Percentiles rank a stretch among this genome's conserved stretches.
Evolutionary conservation across 2,329 filamentous ascomycete species (phyloP).

Genomic region (Fusarium ramigenum): DNA sequence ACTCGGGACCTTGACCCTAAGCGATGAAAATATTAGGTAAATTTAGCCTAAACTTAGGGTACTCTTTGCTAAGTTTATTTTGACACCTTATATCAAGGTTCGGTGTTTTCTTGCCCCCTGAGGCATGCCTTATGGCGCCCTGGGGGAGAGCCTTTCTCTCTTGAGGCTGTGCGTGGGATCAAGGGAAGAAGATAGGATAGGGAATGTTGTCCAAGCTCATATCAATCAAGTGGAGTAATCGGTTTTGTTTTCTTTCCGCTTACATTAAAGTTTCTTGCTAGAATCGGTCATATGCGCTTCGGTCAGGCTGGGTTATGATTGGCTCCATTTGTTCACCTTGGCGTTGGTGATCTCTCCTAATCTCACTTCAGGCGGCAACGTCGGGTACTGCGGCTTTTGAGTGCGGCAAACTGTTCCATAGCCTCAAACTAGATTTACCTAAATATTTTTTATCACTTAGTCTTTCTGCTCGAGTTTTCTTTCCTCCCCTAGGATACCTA

Average conservation of each 20-base stretch:
- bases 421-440: too few relatives aligned
- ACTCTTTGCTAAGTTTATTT: too few relatives aligned
- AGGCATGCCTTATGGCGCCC: background rate
- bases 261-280: background rate
- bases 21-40: too few relatives aligned
- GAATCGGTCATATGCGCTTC: background rate
- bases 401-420: background rate
- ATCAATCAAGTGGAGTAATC: too few relatives aligned
- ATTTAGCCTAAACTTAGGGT: too few relatives aligned
- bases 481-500: background rate
- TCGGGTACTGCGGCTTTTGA: background rate
- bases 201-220: background rate
- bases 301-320: background rate
- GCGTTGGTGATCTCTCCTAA: background rate
- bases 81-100: too few relatives aligned
- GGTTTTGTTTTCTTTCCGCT: too few relatives aligned
- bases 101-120: too few relatives aligned
- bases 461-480: too few relatives aligned
- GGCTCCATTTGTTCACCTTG: background rate
- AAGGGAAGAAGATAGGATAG: conserved; percentile 10
- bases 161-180: conserved; percentile 17
- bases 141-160: background rate
- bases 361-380: background rate
- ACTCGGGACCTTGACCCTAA: too few relatives aligned
- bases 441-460: too few relatives aligned